Evolutionary conservation across 2,329 filamentous ascomycete species (phyloP).

Genomic region (Sphaerostilbella broomeana): DNA sequence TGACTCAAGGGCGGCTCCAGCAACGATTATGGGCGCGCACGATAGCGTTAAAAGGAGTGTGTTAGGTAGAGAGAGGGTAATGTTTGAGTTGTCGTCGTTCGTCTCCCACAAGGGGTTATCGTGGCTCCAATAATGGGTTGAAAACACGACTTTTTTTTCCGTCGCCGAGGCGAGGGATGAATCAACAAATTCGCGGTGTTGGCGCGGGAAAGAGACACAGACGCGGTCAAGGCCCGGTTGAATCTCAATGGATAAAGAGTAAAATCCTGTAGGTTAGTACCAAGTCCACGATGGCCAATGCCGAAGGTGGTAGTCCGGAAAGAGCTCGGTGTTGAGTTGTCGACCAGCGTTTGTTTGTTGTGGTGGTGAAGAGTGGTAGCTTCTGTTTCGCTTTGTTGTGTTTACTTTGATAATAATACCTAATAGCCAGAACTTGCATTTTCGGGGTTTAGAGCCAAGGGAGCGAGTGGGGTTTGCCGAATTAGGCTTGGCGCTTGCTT

Average conservation of each 20-base stretch:
- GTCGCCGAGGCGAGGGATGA: conserved; percentile 11
- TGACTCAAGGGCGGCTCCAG: too few relatives aligned
- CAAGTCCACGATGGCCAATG: conserved; percentile 1
- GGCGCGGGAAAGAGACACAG: conserved; percentile 8
- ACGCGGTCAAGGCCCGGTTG: conserved; percentile 11
- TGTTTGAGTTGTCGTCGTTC: conserved; percentile 4
- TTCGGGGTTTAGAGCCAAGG: not conserved
- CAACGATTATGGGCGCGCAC: not conserved
- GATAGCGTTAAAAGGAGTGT: not conserved
- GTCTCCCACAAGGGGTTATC: conserved; percentile 4
- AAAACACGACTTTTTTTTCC: conserved; percentile 8
- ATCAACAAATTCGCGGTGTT: conserved; percentile 10
- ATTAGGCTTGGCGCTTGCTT: conserved; percentile 5
- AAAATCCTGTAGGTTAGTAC: conserved; percentile 1
- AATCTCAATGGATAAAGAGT: not conserved
- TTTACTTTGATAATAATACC: conserved; percentile 14
- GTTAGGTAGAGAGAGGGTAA: too few relatives aligned
- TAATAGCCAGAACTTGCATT: too few relatives aligned
- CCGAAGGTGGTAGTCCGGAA: conserved; percentile 1
- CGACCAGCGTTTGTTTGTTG: conserved; percentile 2
- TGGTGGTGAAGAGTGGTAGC: conserved; percentile 1
- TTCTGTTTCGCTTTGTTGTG: conserved; percentile 10
- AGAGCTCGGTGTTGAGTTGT: conserved; percentile 5
- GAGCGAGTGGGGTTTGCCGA: conserved; percentile 1
- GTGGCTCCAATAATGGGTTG: not conserved